Evolutionary conservation across 2,329 filamentous ascomycete genomes (phyloP), one percentile per base, ranked within the genome.

Genomic region (Epichloe coenophiala): DNA sequence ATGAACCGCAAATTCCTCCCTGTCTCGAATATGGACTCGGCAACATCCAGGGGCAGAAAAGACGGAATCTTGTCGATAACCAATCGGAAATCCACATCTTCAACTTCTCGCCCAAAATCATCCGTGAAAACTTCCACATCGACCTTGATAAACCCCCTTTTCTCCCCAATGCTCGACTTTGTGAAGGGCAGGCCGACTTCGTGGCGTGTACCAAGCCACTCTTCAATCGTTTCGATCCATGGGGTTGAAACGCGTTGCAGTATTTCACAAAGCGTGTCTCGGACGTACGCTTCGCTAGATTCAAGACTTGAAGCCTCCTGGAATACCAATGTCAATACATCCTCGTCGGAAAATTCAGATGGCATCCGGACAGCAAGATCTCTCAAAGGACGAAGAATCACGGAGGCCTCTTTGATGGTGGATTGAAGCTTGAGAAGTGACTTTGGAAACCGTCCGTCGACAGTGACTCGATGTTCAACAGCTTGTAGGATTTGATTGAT

Each of bases 1-100:
- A 95, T 71, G 49, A 93, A 81, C 7, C 85, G 78, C 45, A 95
- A 66, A 61, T 85, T 91, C 58, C 77, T 79, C 4, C 87, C 88
- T 3, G 83, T 85, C 61, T 94, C 87, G 56, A 91, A 90, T n/a
- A 93, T 79, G 5, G 74, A 70, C 47, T 77, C 74, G 3, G 80
- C 82, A 56, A 90, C 77, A 51, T 93, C 86, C 5, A 71, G 63
- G 0, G 82, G 76, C 43, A 94, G 73, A 57, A 93, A 93, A 2
- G 74, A 71, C 0, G 87, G 87, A 67, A 93, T 80, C 54, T 78
- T 77, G 31, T 76, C 70, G 21, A 73, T 71, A 53, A 84, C 80
- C 35, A 90, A 74, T 5, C 78, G 66, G 56, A 79, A 86, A 54
- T 85, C 79, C 1, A 74, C 61, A 21, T 80, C 76, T 39, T 76